These are phyloP conservation scores for Neurospora discreta DNA, from an alignment of 495 filamentous ascomycete species.

Conservation along the genomic window DNA sequence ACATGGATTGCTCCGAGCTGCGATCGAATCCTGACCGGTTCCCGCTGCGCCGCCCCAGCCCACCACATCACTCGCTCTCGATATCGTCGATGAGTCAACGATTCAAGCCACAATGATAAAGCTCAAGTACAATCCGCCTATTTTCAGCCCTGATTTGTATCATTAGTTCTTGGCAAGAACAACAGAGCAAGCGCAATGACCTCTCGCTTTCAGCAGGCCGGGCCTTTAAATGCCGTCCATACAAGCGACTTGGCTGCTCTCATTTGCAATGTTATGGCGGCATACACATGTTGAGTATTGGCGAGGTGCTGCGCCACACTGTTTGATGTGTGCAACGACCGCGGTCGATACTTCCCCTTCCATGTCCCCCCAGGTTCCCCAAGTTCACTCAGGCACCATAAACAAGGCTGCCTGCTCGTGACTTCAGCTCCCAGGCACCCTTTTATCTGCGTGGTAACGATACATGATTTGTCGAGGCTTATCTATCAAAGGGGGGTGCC, in stretches of 20 bases:
- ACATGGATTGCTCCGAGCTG: neutral
- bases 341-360: neutral
- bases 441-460: neutral
- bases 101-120: neutral
- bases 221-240: neutral
- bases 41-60: neutral
- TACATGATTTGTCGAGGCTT: neutral
- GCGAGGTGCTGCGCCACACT: neutral
- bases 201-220: neutral
- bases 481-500: neutral
- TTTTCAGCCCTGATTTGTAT: neutral
- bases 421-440: neutral
- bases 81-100: neutral
- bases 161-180: neutral
- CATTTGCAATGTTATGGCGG: neutral
- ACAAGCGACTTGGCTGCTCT: neutral
- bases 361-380: neutral
- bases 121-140: neutral
- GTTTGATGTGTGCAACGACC: neutral
- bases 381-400: neutral
- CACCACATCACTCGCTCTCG: neutral
- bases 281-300: neutral
- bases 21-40: neutral
- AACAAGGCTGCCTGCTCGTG: neutral
- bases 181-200: neutral